These are phyloP conservation scores for Nyctanthes arbortristis DNA, from an alignment of 257 asterid genomes.

Conservation along the genomic window DNA sequence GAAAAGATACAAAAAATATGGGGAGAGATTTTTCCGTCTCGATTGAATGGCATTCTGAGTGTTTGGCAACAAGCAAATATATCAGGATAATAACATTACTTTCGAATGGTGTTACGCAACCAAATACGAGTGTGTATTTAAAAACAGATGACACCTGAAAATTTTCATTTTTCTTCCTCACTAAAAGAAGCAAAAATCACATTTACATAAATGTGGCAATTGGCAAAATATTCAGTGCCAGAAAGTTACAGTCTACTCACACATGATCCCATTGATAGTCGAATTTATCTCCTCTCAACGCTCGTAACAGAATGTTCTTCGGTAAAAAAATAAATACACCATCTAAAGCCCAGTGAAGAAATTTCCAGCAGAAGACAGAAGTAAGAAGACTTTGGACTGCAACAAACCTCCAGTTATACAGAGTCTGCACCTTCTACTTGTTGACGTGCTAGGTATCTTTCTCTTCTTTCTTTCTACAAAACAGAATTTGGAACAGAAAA, in stretches of 20 bases:
- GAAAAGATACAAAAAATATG: no score
- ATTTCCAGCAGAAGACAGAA: conserved; percentile 2
- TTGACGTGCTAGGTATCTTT: conserved; percentile 88
- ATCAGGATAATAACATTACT: no score
- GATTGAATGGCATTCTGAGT: no score
- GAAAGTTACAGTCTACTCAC: not conserved
- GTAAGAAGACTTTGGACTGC: conserved; percentile 17
- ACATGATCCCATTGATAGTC: not conserved
- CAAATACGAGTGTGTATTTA: no score
- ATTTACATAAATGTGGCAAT: not conserved
- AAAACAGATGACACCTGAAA: not conserved
- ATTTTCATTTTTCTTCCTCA: not conserved
- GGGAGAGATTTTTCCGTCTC: no score
- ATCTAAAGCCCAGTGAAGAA: conserved; percentile 26
- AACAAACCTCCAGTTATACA: conserved; percentile 32
- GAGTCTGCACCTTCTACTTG: conserved; percentile 85
- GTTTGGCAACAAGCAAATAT: no score
- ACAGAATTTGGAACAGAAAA: not conserved
- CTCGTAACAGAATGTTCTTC: not conserved
- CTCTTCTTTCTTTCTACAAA: conserved; percentile 92
- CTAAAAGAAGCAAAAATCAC: not conserved
- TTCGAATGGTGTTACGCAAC: no score
- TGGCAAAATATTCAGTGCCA: not conserved
- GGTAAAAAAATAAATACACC: conserved; percentile 29
- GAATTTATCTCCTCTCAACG: not conserved